Percentiles rank a stretch among this genome's conserved stretches.
These are phyloP conservation scores for Camellia japonica DNA, from an alignment of 148 eudicot genomes.

Conservation along the genomic window DNA sequence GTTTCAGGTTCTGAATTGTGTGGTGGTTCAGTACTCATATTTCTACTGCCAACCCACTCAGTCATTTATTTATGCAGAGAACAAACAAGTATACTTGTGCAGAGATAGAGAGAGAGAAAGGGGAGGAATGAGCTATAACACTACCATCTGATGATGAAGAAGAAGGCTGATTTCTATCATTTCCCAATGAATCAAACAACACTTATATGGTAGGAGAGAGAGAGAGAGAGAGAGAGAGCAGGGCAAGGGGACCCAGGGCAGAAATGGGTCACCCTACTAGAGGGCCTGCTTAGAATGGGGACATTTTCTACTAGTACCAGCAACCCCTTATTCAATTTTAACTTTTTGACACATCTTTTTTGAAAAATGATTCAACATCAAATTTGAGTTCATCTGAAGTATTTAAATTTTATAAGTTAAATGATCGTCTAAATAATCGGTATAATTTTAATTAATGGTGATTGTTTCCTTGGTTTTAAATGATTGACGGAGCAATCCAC, in stretches of 20 bases:
- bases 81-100: background rate
- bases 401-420: background rate
- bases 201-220: constrained; percentile 9
- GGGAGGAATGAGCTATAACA: background rate
- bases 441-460: background rate
- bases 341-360: background rate
- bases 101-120: background rate
- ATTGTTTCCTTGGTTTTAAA: background rate
- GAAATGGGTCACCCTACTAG: constrained; percentile 22
- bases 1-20: constrained; percentile 10
- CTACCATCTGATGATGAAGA: background rate
- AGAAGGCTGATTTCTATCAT: background rate
- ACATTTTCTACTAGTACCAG: constrained; percentile 6
- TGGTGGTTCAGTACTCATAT: background rate
- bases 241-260: constrained; percentile 1
- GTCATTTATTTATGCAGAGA: too few species aligned
- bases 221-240: background rate
- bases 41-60: background rate
- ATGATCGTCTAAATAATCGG: background rate
- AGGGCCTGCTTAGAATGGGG: constrained; percentile 13
- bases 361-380: too few species aligned
- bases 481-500: too few species aligned
- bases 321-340: constrained; percentile 14
- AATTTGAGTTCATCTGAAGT: background rate
- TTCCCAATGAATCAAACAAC: background rate